Evolutionary conservation across 176 grass and related monocot species (phyloP).

Genomic region (Calamus simplicifolius): DNA sequence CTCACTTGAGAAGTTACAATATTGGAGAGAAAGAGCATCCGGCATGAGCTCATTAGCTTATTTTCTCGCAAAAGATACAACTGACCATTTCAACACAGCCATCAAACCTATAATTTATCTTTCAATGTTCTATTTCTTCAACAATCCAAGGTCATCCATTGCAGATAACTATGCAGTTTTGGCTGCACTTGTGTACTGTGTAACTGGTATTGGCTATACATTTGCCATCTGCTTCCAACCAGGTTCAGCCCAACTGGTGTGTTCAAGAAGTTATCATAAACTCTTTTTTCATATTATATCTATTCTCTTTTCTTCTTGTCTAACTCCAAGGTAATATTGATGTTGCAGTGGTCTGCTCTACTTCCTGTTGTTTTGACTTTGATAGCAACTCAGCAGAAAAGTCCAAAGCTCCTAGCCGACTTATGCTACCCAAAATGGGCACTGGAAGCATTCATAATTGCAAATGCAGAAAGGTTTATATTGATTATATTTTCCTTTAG

Average conservation of each 20-base stretch:
- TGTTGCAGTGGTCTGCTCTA: slow-evolving; percentile 53
- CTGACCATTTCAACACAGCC: slow-evolving; percentile 62
- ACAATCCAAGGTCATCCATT: slow-evolving; percentile 50
- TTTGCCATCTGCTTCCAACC: slow-evolving; percentile 74
- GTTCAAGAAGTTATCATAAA: slow-evolving; percentile 3
- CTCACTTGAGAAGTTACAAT: slow-evolving; percentile 63
- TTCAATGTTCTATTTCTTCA: slow-evolving; percentile 74
- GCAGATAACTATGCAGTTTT: slow-evolving; percentile 54
- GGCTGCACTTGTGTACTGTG: slow-evolving; percentile 66
- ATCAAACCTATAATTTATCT: slow-evolving; percentile 59
- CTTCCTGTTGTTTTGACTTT: slow-evolving; percentile 61
- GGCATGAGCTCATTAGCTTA: slow-evolving; percentile 73
- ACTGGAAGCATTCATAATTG: slow-evolving; percentile 56
- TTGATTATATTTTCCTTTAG: too few relatives aligned
- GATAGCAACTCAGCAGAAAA: slow-evolving; percentile 26
- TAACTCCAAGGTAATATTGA: neutral
- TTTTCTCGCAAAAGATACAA: slow-evolving; percentile 74
- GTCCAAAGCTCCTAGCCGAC: slow-evolving; percentile 25
- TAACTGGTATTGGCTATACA: slow-evolving; percentile 66
- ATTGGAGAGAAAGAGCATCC: slow-evolving; percentile 68
- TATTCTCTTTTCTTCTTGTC: neutral
- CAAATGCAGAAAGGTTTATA: slow-evolving; percentile 42
- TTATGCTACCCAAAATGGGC: slow-evolving; percentile 67
- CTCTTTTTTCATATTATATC: neutral
- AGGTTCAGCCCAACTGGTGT: slow-evolving; percentile 65